phyloP scores from a whole-genome alignment of 2,329 filamentous ascomycete genomes.

The Pezicula carpinea region DNA sequence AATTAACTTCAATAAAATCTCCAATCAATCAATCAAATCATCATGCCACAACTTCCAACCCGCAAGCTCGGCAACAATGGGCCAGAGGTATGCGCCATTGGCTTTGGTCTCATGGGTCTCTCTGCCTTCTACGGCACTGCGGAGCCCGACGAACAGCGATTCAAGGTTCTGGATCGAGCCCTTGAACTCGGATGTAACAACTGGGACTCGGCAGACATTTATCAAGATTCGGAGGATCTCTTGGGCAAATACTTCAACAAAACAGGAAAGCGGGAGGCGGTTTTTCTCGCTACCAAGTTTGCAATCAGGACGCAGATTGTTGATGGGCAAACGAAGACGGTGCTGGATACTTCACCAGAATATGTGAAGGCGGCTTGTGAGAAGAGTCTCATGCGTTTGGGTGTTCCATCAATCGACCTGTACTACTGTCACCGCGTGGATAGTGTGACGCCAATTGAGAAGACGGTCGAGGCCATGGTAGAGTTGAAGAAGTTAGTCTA shows the following conservation, averaged over 20 bases:
- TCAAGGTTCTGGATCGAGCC: constrained; percentile 35
- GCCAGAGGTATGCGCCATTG: constrained; percentile 21
- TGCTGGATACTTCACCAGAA: constrained; percentile 32
- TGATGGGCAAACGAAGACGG: constrained; percentile 6
- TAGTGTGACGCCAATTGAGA: constrained; percentile 35
- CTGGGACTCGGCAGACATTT: constrained; percentile 34
- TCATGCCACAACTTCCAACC: constrained; percentile 14
- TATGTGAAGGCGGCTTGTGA: constrained; percentile 38
- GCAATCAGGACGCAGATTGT: background rate
- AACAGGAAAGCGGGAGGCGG: constrained; percentile 38
- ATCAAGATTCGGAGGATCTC: constrained; percentile 42
- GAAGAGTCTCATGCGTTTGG: constrained; percentile 35
- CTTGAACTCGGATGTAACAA: constrained; percentile 33
- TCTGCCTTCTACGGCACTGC: constrained; percentile 27
- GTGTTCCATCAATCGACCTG: constrained; percentile 34
- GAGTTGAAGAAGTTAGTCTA: constrained; percentile 29
- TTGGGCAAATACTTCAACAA: constrained; percentile 44
- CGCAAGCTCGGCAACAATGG: constrained; percentile 25
- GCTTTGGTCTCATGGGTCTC: constrained; percentile 25
- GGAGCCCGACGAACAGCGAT: constrained; percentile 30
- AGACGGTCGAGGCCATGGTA: constrained; percentile 36
- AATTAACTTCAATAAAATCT: background rate
- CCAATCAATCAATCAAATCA: constrained; percentile 1
- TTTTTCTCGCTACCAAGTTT: constrained; percentile 51
- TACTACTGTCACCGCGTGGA: constrained; percentile 36